These are phyloP conservation scores for Galerina sulciceps DNA, from an alignment of 768 basidiomycete genomes.

Conservation along the genomic window DNA sequence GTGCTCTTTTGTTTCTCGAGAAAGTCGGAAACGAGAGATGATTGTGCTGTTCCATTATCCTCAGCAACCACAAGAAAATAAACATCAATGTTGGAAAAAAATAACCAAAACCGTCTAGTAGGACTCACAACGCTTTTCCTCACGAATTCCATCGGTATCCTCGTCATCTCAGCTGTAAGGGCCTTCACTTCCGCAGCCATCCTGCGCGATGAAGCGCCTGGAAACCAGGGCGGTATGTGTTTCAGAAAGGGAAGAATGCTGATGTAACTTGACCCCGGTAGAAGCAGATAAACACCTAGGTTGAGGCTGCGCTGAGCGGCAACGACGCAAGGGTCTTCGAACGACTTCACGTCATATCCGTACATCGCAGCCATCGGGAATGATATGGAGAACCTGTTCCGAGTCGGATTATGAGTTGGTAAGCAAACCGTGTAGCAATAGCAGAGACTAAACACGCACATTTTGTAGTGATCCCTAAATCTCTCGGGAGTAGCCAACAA, in stretches of 20 bases:
- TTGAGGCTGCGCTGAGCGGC: slow-evolving; percentile 5
- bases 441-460: slow-evolving; percentile 1
- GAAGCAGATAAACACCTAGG: slow-evolving; percentile 3
- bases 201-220: slow-evolving; percentile 8
- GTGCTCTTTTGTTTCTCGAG: slow-evolving; percentile 13
- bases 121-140: neutral
- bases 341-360: slow-evolving; percentile 17
- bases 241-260: slow-evolving; percentile 15
- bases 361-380: slow-evolving; percentile 20
- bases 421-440: neutral
- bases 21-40: slow-evolving; percentile 18
- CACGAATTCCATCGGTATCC: slow-evolving; percentile 6
- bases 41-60: slow-evolving; percentile 13
- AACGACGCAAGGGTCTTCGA: slow-evolving; percentile 15
- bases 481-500: too few relatives aligned
- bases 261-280: slow-evolving; percentile 11
- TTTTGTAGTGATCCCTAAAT: neutral
- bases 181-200: neutral
- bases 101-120: neutral
- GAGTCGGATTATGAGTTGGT: neutral
- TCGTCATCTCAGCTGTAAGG: neutral
- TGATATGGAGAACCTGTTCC: slow-evolving; percentile 18
- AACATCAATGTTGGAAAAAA: neutral
- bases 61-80: neutral
- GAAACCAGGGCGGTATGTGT: slow-evolving; percentile 17